Conservation (phyloP, 176 grass and related monocot genomes). For the Cenchrus americanus region DNA sequence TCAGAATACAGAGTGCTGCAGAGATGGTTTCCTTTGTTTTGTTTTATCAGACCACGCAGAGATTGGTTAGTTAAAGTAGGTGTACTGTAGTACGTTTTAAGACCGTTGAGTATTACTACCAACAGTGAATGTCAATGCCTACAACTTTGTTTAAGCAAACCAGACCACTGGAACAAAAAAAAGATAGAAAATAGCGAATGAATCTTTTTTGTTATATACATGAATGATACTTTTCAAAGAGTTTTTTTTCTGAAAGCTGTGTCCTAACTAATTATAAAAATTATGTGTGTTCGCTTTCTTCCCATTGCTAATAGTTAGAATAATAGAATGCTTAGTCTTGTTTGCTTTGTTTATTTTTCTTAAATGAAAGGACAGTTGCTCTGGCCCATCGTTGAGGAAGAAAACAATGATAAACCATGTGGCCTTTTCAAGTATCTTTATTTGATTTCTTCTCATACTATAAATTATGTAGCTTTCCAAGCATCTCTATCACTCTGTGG, state of each 20-base stretch:
- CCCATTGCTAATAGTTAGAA: neutral
- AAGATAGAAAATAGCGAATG: neutral
- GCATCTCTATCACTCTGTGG: neutral
- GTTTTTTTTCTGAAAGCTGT: neutral
- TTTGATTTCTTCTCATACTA: neutral
- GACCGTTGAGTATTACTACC: neutral
- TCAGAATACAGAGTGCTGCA: neutral
- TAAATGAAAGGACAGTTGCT: neutral
- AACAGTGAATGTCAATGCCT: neutral
- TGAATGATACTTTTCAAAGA: constrained; percentile 5
- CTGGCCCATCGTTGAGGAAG: neutral
- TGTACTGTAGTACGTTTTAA: neutral
- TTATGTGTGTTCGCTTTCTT: neutral
- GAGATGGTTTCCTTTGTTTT: neutral
- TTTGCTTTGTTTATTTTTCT: neutral
- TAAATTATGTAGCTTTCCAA: neutral
- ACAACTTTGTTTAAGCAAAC: neutral
- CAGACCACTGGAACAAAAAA: neutral
- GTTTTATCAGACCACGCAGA: neutral
- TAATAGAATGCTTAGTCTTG: neutral
- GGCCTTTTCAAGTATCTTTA: neutral
- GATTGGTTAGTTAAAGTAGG: too few relatives aligned
- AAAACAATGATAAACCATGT: neutral
- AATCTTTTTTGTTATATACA: neutral
- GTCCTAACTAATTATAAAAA: neutral